Evolutionary conservation across 352 stramenopile species (phyloP).

Genomic region (Albugo candida): DNA sequence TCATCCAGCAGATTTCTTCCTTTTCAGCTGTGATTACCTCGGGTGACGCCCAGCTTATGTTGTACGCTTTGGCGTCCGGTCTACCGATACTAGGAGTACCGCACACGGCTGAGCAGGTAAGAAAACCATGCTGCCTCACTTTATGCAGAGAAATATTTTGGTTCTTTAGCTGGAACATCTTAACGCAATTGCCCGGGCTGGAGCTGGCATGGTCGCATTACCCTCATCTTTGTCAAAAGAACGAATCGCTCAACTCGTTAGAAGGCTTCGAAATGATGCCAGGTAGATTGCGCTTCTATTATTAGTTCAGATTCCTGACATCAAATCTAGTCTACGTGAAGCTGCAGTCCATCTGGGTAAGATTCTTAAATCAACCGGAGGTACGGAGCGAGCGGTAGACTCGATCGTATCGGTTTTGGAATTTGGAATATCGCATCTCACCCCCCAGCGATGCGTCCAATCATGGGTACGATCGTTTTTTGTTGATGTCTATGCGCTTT

Average conservation of each 20-base stretch:
- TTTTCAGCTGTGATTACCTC: slow-evolving; percentile 32
- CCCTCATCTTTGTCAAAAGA: no score
- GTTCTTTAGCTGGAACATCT: slow-evolving; percentile 28
- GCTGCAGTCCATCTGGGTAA: slow-evolving; percentile 18
- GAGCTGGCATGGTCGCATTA: slow-evolving; percentile 14
- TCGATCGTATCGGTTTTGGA: slow-evolving; percentile 30
- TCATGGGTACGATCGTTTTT: slow-evolving; percentile 69
- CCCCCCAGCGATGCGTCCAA: slow-evolving; percentile 35
- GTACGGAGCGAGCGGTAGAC: slow-evolving; percentile 26
- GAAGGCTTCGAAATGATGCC: slow-evolving; percentile 2
- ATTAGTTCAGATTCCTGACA: no score
- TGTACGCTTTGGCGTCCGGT: slow-evolving; percentile 35
- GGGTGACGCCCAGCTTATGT: slow-evolving; percentile 32
- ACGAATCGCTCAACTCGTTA: neutral
- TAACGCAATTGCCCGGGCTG: slow-evolving; percentile 30
- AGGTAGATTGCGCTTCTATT: slow-evolving; percentile 1
- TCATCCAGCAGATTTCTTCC: slow-evolving; percentile 17
- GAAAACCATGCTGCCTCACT: neutral
- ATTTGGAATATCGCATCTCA: slow-evolving; percentile 25
- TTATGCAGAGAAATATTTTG: neutral
- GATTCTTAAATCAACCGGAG: slow-evolving; percentile 37
- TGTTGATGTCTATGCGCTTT: slow-evolving; percentile 74
- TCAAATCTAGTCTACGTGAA: no score
- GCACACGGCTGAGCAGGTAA: slow-evolving; percentile 46
- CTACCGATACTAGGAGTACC: slow-evolving; percentile 50